Evolutionary conservation across 352 stramenopile genomes (phyloP), one percentile per base, ranked within the genome.

Genomic region (Globisporangium abappressorium): DNA sequence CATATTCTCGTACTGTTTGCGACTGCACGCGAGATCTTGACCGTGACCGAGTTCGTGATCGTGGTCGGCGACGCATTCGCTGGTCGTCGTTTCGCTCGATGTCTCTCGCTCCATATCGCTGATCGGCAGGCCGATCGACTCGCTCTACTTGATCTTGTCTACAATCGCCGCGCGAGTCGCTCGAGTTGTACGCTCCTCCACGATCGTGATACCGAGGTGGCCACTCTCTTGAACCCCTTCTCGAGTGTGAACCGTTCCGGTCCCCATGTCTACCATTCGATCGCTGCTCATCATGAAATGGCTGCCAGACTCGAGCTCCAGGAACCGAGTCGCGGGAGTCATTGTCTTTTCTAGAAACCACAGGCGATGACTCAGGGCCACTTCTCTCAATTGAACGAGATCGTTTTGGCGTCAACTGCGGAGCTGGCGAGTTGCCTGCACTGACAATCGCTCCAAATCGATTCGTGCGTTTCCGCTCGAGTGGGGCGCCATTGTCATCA

Each of bases 351-450:
- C 55, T 69, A 4, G 56, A 11, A 2, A 64, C 18, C 47, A 49
- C 41, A 34, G 64, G 56, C 2, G 64, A 69, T 7, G 64, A 43
- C 64, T 64, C 64, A 5, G 38, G 57, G 3, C 18, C 49, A 7
- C 65, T 72, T 55, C 71, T 57, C 8, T 85, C 79, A n/a, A 24
- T 84, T 15, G 79, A 84, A 33, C 24, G 71, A 30, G 79, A 85
- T 30, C 76, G 68, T 34, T 54, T 56, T 46, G 76, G 70, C 0
- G 47, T 57, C 30, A 5, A 11, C 7, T 72, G 69, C 18, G 34
- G 58, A 7, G 36, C 60, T n/a, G 70, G 41, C n/a, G 70, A 79
- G 36, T 65, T 76, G 18, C 68, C 69, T 14, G 41, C 56, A 46
- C 54, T 72, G 49, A 87, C 68, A 7, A 68, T 68, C 14, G 75